Conservation (phyloP, 2,329 filamentous ascomycete species). For the Alternaria sp. region DNA sequence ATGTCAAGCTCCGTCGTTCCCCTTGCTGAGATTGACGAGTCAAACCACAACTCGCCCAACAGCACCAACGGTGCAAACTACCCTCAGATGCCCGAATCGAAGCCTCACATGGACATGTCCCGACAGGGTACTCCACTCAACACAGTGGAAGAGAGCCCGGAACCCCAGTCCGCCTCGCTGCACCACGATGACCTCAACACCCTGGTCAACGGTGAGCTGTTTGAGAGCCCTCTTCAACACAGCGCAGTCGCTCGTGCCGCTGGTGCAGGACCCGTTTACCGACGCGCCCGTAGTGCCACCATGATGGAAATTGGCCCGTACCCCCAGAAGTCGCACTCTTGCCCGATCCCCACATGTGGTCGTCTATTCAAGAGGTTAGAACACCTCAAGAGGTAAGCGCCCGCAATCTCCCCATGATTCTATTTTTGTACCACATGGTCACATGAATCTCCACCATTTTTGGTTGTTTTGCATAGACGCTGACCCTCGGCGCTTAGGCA, state of each 20-base stretch:
- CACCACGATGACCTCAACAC: constrained; percentile 73
- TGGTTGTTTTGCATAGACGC: constrained; percentile 58
- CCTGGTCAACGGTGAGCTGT: constrained; percentile 50
- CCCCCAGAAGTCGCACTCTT: constrained; percentile 97
- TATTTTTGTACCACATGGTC: constrained; percentile 20
- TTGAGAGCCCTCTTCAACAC: constrained; percentile 60
- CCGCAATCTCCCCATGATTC: constrained; percentile 44
- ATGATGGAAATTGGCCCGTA: constrained; percentile 97
- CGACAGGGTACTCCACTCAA: constrained; percentile 90
- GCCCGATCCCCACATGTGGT: constrained; percentile 97
- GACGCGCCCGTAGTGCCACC: constrained; percentile 90
- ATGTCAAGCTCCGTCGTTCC: constrained; percentile 87
- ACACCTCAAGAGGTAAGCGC: constrained; percentile 94
- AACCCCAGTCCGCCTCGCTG: constrained; percentile 73
- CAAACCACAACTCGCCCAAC: constrained; percentile 78
- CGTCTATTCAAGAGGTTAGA: constrained; percentile 98
- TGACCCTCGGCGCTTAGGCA: constrained; percentile 71
- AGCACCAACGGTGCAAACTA: constrained; percentile 68
- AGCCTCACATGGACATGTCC: constrained; percentile 78
- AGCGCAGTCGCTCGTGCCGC: constrained; percentile 67
- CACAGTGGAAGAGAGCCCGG: constrained; percentile 81
- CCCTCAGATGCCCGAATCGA: constrained; percentile 75
- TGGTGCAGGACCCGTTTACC: constrained; percentile 75
- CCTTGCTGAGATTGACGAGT: constrained; percentile 80
- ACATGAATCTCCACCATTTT: constrained; percentile 26